Percentiles rank a stretch among this genome's conserved stretches.
Conservation (phyloP, 176 grass and related monocot species). For the Oryza punctata region DNA sequence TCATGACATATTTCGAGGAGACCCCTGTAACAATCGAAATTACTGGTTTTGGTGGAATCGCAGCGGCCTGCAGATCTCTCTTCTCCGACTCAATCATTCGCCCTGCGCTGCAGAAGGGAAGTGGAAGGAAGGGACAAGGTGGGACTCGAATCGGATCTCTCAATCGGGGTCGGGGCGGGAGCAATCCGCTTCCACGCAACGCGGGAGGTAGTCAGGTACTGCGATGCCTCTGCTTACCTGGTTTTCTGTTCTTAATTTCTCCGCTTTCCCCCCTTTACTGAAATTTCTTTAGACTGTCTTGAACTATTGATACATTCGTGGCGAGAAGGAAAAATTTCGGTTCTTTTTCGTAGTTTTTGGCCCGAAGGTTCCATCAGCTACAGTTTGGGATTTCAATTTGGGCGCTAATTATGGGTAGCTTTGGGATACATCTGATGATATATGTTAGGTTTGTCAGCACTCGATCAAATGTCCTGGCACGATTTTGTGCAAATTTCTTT, state of each 20-base stretch:
- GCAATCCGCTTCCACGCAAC: not conserved
- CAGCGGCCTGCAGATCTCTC: not conserved
- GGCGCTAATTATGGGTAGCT: not conserved
- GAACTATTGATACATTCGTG: not conserved
- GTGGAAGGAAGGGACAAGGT: not conserved
- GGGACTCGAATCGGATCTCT: not conserved
- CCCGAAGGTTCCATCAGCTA: not conserved
- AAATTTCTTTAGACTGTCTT: not conserved
- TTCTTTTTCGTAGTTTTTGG: not conserved
- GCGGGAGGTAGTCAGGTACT: not conserved
- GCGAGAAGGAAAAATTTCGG: not conserved
- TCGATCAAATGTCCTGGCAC: not conserved
- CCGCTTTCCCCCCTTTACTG: not conserved
- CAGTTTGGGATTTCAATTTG: not conserved
- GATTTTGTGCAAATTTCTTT: not conserved
- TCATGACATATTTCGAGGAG: not conserved
- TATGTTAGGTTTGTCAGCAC: not conserved
- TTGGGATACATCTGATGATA: not conserved
- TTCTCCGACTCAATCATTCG: not conserved
- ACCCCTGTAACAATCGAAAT: not conserved
- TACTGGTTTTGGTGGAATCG: not conserved
- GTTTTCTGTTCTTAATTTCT: not conserved
- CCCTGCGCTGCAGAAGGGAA: not conserved
- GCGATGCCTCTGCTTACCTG: not conserved
- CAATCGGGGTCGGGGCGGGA: not conserved